These are phyloP conservation scores for Quercus mongolica DNA, from an alignment of 306 rosid species.

Conservation along the genomic window DNA sequence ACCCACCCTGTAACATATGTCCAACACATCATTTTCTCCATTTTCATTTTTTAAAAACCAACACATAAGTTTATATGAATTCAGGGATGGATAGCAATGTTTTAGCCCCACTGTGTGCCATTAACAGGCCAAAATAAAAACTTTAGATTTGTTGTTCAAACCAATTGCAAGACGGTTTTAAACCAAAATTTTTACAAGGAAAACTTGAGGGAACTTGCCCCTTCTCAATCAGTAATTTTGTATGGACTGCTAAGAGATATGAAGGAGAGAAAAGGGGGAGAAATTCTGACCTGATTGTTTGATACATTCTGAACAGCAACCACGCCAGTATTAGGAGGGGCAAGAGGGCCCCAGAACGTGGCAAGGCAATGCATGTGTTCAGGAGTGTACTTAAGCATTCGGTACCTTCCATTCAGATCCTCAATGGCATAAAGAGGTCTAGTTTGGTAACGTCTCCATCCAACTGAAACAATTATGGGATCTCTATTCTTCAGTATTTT, in stretches of 20 bases:
- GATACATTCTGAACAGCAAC: constrained; percentile 84
- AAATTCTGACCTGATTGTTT: constrained; percentile 59
- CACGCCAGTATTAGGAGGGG: constrained; percentile 87
- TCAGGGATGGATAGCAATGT: neutral
- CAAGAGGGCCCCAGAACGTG: constrained; percentile 95
- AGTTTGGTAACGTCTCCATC: constrained; percentile 99
- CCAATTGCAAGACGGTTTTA: too few species aligned
- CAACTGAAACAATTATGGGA: constrained; percentile 81
- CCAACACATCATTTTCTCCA: too few species aligned
- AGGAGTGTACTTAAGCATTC: constrained; percentile 94
- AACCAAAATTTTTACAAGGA: neutral
- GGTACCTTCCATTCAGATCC: constrained; percentile 81
- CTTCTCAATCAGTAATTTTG: neutral
- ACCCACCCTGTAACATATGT: too few species aligned
- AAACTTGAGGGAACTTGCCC: neutral
- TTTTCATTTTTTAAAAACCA: too few species aligned
- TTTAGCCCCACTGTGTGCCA: neutral
- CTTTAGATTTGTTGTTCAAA: neutral
- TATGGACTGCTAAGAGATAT: neutral
- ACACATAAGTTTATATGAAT: neutral
- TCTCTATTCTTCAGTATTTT: constrained; percentile 87
- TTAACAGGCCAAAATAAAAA: neutral
- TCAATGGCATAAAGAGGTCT: constrained; percentile 85
- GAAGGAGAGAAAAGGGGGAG: constrained; percentile 1
- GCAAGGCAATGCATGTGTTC: constrained; percentile 96